Percentiles rank a stretch among this genome's conserved stretches.
Evolutionary conservation across 441 rosid species (phyloP).

Genomic region (Erodium chrysanthum): DNA sequence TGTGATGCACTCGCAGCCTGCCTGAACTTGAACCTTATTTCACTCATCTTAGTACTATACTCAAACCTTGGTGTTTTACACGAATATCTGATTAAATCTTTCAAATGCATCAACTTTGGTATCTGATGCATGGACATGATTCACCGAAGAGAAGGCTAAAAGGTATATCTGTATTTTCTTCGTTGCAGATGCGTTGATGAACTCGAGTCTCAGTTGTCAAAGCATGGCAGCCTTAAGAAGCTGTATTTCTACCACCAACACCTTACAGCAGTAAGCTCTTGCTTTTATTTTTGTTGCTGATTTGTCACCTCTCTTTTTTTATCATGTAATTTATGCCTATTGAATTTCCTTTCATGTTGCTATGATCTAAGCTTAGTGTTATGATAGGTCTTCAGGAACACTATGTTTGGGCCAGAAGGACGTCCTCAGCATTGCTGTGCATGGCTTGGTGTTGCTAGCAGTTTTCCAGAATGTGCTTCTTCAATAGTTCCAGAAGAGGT

Average conservation of each 20-base stretch:
- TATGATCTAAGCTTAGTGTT: conserved; percentile 21
- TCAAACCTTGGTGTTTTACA: neutral
- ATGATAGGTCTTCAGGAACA: conserved; percentile 85
- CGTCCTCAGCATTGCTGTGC: conserved; percentile 99
- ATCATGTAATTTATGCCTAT: neutral
- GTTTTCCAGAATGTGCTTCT: conserved; percentile 97
- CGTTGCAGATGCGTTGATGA: conserved; percentile 88
- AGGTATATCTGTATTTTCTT: conserved; percentile 14
- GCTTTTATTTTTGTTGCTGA: conserved; percentile 8
- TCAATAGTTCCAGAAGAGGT: conserved; percentile 96
- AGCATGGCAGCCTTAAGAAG: conserved; percentile 90
- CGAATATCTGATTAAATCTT: neutral
- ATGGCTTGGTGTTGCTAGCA: conserved; percentile 99
- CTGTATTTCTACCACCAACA: conserved; percentile 92
- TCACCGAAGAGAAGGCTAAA: neutral
- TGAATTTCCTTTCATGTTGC: conserved; percentile 17
- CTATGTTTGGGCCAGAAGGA: conserved; percentile 99
- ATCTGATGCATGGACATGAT: neutral
- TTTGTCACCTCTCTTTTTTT: neutral
- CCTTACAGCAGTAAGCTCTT: conserved; percentile 70
- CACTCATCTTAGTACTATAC: neutral
- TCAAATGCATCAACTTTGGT: neutral
- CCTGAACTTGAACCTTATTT: neutral
- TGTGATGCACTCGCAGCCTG: neutral
- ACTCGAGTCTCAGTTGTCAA: conserved; percentile 78